Percentiles rank a stretch among this genome's conserved stretches.
Evolutionary conservation across 2,329 filamentous ascomycete species (phyloP).

Genomic region (Dactylella cylindrospora): DNA sequence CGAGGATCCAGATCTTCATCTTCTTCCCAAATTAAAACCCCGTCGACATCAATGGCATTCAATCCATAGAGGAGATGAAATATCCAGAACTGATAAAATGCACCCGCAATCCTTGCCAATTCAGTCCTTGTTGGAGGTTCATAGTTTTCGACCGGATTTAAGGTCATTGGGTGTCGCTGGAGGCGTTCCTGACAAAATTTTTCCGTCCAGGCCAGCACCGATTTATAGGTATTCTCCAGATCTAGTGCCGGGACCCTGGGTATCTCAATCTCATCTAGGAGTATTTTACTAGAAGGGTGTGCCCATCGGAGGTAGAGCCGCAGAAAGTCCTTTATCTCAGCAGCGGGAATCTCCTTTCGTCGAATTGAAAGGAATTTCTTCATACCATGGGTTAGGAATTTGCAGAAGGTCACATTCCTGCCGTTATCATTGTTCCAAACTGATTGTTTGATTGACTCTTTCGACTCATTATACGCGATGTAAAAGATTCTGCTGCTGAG

Average conservation of each 20-base stretch:
- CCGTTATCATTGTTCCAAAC: conserved; percentile 3
- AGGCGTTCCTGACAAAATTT: neutral
- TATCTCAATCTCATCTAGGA: neutral
- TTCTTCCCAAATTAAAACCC: neutral
- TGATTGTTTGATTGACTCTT: conserved; percentile 2
- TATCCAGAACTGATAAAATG: conserved; percentile 24
- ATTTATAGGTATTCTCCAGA: conserved; percentile 8
- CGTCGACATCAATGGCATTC: neutral
- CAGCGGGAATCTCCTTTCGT: neutral
- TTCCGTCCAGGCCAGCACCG: neutral
- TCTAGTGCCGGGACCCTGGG: neutral
- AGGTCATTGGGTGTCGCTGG: neutral
- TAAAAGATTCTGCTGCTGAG: neutral
- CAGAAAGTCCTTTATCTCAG: neutral
- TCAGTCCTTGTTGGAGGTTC: conserved; percentile 1
- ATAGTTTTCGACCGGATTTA: neutral
- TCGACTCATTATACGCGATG: neutral
- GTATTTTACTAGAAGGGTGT: neutral
- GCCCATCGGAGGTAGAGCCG: conserved; percentile 2
- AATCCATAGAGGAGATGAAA: neutral
- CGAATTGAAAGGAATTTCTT: neutral
- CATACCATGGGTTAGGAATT: conserved; percentile 2
- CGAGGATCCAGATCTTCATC: neutral
- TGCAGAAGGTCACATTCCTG: conserved; percentile 1
- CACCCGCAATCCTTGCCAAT: neutral